Percentiles rank a stretch among this genome's conserved stretches.
These are phyloP conservation scores for Trypanosoma scelopori DNA, from an alignment of 208 protist genomes.

Conservation along the genomic window DNA sequence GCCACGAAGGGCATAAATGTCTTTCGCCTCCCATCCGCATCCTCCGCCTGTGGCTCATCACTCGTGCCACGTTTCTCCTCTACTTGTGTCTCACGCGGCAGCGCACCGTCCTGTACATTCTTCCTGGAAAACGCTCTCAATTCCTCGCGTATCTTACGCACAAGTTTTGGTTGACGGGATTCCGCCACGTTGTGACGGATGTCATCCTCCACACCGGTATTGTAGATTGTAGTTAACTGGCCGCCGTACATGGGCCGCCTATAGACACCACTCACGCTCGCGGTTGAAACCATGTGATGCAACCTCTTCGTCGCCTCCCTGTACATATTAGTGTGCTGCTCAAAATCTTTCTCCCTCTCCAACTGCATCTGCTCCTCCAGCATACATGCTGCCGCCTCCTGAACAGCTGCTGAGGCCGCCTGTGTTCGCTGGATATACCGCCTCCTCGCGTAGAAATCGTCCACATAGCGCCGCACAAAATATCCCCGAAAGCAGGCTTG, in stretches of 20 bases:
- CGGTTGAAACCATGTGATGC: conserved; percentile 59
- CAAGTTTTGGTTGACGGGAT: conserved; percentile 23
- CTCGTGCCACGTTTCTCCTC: background rate
- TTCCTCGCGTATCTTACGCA: conserved; percentile 18
- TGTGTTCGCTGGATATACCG: conserved; percentile 47
- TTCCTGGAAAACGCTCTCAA: background rate
- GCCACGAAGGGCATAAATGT: conserved; percentile 2
- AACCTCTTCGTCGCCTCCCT: conserved; percentile 39
- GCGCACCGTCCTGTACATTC: background rate
- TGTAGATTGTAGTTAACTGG: conserved; percentile 24
- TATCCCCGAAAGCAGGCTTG: conserved; percentile 70
- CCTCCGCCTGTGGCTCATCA: background rate
- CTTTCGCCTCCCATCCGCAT: background rate
- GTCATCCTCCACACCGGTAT: conserved; percentile 52
- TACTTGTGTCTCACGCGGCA: background rate
- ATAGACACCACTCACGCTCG: conserved; percentile 50
- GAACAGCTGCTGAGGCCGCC: conserved; percentile 29
- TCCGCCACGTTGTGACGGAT: conserved; percentile 34
- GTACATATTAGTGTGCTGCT: conserved; percentile 24
- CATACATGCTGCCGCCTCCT: conserved; percentile 29
- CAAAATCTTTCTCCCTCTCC: conserved; percentile 11
- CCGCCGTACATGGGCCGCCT: conserved; percentile 14
- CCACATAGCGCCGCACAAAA: conserved; percentile 36
- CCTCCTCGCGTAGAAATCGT: conserved; percentile 71
- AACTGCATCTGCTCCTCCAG: conserved; percentile 25